Evolutionary conservation across 306 rosid species (phyloP).

Genomic region (Cicer yamashitae): DNA sequence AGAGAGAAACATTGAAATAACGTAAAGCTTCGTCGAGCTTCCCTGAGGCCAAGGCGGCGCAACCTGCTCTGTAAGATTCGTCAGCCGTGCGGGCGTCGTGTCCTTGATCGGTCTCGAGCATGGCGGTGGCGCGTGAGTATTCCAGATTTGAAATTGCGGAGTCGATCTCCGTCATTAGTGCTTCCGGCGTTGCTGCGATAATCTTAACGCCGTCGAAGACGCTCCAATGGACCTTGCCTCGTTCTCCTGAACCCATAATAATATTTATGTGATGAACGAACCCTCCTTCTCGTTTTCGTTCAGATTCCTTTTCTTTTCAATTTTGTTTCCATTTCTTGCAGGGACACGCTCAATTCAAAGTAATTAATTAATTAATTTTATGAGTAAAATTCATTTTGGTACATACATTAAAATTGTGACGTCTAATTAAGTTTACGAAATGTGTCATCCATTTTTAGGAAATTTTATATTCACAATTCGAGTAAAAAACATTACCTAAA

Average conservation of each 20-base stretch:
- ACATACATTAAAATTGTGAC: too few species aligned
- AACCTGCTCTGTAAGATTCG: constrained; percentile 81
- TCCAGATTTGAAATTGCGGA: constrained; percentile 81
- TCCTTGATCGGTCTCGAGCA: constrained; percentile 43
- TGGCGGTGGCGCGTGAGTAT: constrained; percentile 63
- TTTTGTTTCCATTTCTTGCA: too few species aligned
- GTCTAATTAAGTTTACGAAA: too few species aligned
- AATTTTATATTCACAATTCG: too few species aligned
- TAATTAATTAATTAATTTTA: too few species aligned
- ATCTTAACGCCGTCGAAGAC: constrained; percentile 72
- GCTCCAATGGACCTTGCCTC: constrained; percentile 58
- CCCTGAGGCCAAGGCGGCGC: constrained; percentile 81
- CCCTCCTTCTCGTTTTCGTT: too few species aligned
- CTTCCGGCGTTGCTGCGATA: constrained; percentile 76
- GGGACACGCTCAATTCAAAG: too few species aligned
- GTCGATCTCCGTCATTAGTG: constrained; percentile 78
- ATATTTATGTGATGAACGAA: too few species aligned
- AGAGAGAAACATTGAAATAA: constrained; percentile 66
- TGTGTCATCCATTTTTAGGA: too few species aligned
- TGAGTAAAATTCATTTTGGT: too few species aligned
- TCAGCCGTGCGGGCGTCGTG: constrained; percentile 76
- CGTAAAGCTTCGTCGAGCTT: constrained; percentile 74
- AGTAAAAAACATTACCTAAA: too few species aligned
- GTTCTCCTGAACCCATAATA: constrained; percentile 50
- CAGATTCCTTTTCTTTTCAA: too few species aligned